Evolutionary conservation across 2,329 filamentous ascomycete genomes (phyloP).

Genomic region (Pestalotiopsis fici): DNA sequence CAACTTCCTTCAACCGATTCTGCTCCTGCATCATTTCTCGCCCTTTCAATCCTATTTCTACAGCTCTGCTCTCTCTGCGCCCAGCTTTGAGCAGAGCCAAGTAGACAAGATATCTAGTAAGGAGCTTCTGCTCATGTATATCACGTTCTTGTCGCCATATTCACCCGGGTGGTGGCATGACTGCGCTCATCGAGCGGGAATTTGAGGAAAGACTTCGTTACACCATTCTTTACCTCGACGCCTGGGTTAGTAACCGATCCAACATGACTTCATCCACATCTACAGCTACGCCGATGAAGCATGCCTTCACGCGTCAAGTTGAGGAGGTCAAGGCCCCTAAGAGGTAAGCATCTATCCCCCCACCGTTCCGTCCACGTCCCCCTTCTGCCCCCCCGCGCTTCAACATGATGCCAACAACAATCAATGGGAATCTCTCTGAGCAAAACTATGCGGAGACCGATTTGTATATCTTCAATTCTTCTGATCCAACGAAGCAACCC

Average conservation of each 20-base stretch:
- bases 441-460: slow-evolving; percentile 82
- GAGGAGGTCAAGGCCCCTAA: slow-evolving; percentile 86
- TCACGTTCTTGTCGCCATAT: neutral
- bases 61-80: slow-evolving; percentile 2
- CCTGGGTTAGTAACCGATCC: slow-evolving; percentile 14
- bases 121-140: neutral
- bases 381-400: neutral
- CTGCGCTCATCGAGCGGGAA: slow-evolving; percentile 16
- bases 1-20: neutral
- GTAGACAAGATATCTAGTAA: no score
- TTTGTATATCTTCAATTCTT: slow-evolving; percentile 44
- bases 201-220: slow-evolving; percentile 21
- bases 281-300: slow-evolving; percentile 68
- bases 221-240: slow-evolving; percentile 16
- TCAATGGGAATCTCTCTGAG: slow-evolving; percentile 99
- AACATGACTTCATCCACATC: slow-evolving; percentile 66
- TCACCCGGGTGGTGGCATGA: slow-evolving; percentile 15
- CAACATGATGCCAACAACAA: slow-evolving; percentile 76
- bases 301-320: slow-evolving; percentile 78
- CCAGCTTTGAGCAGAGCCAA: slow-evolving; percentile 1
- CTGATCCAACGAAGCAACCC: slow-evolving; percentile 19
- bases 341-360: slow-evolving; percentile 63
- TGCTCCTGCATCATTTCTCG: neutral
- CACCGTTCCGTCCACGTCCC: slow-evolving; percentile 12
- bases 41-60: neutral